These are phyloP conservation scores for Heterobasidion irregulare DNA, from an alignment of 1,284 basidiomycete genomes.

Conservation along the genomic window DNA sequence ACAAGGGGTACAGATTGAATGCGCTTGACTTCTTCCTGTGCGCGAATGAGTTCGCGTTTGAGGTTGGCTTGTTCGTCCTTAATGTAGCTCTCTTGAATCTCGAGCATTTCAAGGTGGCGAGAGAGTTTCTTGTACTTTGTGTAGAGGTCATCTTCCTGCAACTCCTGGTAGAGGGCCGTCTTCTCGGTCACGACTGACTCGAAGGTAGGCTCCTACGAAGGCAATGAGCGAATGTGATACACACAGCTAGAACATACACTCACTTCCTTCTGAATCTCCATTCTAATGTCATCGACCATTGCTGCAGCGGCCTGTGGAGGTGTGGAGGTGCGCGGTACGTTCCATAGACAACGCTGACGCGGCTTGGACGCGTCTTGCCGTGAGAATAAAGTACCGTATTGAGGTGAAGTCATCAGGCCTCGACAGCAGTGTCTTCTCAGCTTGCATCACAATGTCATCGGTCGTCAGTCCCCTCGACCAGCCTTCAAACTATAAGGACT, in stretches of 20 bases:
- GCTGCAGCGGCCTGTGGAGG: conserved; percentile 7
- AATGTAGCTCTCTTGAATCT: conserved; percentile 96
- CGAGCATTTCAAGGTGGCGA: conserved; percentile 88
- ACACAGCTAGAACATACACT: conserved; percentile 15
- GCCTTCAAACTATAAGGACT: conserved; percentile 94
- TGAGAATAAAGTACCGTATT: conserved; percentile 7
- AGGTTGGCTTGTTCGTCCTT: conserved; percentile 99
- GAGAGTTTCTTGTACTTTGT: conserved; percentile 93
- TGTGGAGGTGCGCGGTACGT: background rate
- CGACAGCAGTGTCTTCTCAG: background rate
- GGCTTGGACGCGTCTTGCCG: conserved; percentile 24
- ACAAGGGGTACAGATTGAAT: conserved; percentile 99
- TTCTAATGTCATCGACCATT: conserved; percentile 72
- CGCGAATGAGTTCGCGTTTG: conserved; percentile 95
- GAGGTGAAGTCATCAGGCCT: background rate
- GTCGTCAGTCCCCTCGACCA: conserved; percentile 81
- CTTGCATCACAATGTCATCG: conserved; percentile 63
- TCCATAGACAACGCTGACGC: conserved; percentile 38
- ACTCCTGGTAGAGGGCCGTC: conserved; percentile 74
- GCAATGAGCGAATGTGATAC: background rate
- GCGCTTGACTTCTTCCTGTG: conserved; percentile 98
- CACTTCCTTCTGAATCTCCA: conserved; percentile 82
- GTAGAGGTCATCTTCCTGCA: conserved; percentile 91
- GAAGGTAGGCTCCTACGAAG: conserved; percentile 79
- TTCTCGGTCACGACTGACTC: conserved; percentile 85